phyloP scores from a whole-genome alignment of 495 filamentous ascomycete genomes.

The Aspergillus nanangensis region DNA sequence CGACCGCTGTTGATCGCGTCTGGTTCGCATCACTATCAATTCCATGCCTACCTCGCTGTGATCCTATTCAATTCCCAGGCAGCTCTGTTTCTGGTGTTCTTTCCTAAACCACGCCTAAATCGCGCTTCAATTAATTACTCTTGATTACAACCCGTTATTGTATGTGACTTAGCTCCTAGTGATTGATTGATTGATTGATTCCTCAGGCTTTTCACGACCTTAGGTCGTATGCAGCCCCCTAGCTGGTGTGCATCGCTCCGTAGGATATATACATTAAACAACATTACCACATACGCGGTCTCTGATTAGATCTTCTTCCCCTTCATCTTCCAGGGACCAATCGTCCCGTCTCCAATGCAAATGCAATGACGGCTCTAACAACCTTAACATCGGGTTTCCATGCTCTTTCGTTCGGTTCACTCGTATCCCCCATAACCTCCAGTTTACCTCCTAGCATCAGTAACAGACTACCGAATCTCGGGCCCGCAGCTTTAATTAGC shows the following conservation, averaged over 20 bases:
- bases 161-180: too few species aligned
- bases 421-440: neutral
- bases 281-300: neutral
- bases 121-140: too few species aligned
- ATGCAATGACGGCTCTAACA: neutral
- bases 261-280: neutral
- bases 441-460: neutral
- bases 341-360: neutral
- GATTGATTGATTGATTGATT: too few species aligned
- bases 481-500: too few species aligned
- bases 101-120: too few species aligned
- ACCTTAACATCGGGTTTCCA: neutral
- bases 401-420: neutral
- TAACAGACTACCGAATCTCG: neutral
- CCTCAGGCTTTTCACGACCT: neutral
- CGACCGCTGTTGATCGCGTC: too few species aligned
- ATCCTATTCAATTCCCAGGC: too few species aligned
- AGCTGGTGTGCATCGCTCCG: neutral
- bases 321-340: neutral
- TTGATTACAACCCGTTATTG: too few species aligned
- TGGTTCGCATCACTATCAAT: too few species aligned
- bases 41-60: too few species aligned
- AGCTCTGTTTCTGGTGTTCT: too few species aligned
- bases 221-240: neutral
- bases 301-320: too few species aligned